phyloP scores from a whole-genome alignment of 176 grass and related monocot genomes.

The Triticum dicoccoides region DNA sequence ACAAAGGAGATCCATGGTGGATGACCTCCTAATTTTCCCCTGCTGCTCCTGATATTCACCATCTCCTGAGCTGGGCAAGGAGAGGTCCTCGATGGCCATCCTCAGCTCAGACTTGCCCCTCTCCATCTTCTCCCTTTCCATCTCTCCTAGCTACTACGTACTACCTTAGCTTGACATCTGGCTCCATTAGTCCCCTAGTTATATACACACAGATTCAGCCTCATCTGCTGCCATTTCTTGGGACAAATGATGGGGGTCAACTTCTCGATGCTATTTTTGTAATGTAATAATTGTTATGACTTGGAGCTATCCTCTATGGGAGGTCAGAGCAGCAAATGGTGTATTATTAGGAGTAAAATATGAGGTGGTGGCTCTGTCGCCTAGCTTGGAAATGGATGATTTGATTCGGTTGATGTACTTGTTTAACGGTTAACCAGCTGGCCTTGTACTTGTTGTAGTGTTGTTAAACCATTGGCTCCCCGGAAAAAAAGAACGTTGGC shows the following conservation, averaged over 20 bases:
- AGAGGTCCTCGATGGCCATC: conserved; percentile 48
- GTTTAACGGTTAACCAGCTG: conserved; percentile 14
- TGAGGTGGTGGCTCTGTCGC: too few relatives aligned
- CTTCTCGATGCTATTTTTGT: too few relatives aligned
- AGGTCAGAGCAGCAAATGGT: too few relatives aligned
- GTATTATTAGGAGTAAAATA: too few relatives aligned
- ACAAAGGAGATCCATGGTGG: conserved; percentile 53
- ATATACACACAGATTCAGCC: neutral
- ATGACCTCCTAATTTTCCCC: conserved; percentile 9
- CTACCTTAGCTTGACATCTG: neutral
- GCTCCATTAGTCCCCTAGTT: neutral
- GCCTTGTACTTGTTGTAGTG: conserved; percentile 6
- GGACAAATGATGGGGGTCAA: too few relatives aligned
- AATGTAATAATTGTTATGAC: too few relatives aligned
- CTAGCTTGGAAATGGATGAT: neutral
- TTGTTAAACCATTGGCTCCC: neutral
- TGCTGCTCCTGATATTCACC: too few relatives aligned
- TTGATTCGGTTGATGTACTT: conserved; percentile 28
- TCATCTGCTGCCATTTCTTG: too few relatives aligned
- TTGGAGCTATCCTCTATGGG: too few relatives aligned
- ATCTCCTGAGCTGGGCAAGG: conserved; percentile 27
- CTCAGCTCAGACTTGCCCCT: too few relatives aligned
- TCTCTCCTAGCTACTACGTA: too few relatives aligned
- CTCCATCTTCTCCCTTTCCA: conserved; percentile 19
- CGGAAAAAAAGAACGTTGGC: too few relatives aligned